These are phyloP conservation scores for Adiantum capillusveneris DNA, from an alignment of 75 land plant genomes.

Conservation along the genomic window DNA sequence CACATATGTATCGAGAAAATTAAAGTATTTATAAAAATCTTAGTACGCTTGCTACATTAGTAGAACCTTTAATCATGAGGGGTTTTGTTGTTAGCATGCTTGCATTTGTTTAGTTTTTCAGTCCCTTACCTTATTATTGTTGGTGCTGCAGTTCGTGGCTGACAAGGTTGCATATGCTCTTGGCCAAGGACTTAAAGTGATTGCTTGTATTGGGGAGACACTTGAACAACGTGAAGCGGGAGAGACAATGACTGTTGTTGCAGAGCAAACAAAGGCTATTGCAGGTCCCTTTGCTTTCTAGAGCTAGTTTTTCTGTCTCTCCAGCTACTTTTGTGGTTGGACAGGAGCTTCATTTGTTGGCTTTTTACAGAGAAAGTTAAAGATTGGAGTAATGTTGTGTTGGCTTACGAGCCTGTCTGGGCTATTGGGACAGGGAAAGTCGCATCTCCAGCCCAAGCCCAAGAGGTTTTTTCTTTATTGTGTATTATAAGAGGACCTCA, in stretches of 20 bases:
- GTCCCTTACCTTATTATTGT: too few species aligned
- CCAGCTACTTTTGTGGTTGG: too few species aligned
- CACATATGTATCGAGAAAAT: too few species aligned
- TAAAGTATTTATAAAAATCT: too few species aligned
- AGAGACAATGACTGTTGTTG: slow-evolving; percentile 18
- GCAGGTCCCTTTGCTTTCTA: slow-evolving; percentile 7
- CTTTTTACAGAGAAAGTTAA: slow-evolving; percentile 8
- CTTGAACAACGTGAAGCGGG: slow-evolving; percentile 27
- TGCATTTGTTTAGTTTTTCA: too few species aligned
- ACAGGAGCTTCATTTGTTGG: too few species aligned
- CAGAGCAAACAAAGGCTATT: slow-evolving; percentile 21
- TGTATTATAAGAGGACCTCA: too few species aligned
- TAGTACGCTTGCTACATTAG: too few species aligned
- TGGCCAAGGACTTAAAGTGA: slow-evolving; percentile 21
- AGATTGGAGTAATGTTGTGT: slow-evolving; percentile 24
- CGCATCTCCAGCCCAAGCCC: slow-evolving; percentile 29
- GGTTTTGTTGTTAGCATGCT: too few species aligned
- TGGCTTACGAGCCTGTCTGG: slow-evolving; percentile 39
- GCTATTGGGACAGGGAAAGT: slow-evolving; percentile 41
- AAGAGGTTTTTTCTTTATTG: too few species aligned
- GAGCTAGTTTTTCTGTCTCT: too few species aligned
- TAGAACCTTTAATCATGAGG: too few species aligned
- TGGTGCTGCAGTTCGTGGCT: slow-evolving; percentile 10
- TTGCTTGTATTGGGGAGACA: slow-evolving; percentile 34
- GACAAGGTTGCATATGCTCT: slow-evolving; percentile 29